Conservation (phyloP, 176 grass and related monocot species). For the Juncus inflexus region DNA sequence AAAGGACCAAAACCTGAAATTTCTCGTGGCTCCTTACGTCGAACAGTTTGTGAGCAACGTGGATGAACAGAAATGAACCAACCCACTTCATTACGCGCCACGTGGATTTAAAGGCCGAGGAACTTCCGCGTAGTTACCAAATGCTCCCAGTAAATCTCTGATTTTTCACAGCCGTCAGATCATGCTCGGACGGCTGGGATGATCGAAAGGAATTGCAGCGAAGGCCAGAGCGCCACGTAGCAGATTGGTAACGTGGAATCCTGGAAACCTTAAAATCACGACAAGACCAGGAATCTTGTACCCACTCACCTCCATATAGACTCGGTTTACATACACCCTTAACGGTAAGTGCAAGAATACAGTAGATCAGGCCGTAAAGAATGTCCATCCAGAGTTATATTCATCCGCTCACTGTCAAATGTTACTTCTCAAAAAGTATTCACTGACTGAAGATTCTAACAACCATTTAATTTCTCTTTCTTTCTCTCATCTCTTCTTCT, state of each 20-base stretch:
- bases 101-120: not conserved
- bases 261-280: conserved; percentile 33
- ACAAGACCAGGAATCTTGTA: conserved; percentile 27
- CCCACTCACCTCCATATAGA: conserved; percentile 28
- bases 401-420: not conserved
- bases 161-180: conserved; percentile 25
- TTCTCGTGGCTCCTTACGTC: too few relatives aligned
- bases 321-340: not conserved
- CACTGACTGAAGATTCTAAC: conserved; percentile 17
- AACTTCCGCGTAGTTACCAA: conserved; percentile 6
- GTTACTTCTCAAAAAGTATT: not conserved
- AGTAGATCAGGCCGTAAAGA: not conserved
- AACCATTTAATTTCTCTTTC: not conserved
- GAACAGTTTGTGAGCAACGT: too few relatives aligned
- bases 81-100: not conserved
- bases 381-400: conserved; percentile 4
- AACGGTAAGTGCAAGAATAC: not conserved
- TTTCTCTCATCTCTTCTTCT: conserved; percentile 21
- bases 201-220: conserved; percentile 39
- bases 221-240: conserved; percentile 40
- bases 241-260: conserved; percentile 34
- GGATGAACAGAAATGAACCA: not conserved
- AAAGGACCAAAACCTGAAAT: too few relatives aligned
- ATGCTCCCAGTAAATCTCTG: conserved; percentile 1
- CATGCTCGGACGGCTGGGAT: not conserved